These are phyloP conservation scores for Phalaenopsis equestris DNA, from an alignment of 106 monocot genomes.

Conservation along the genomic window DNA sequence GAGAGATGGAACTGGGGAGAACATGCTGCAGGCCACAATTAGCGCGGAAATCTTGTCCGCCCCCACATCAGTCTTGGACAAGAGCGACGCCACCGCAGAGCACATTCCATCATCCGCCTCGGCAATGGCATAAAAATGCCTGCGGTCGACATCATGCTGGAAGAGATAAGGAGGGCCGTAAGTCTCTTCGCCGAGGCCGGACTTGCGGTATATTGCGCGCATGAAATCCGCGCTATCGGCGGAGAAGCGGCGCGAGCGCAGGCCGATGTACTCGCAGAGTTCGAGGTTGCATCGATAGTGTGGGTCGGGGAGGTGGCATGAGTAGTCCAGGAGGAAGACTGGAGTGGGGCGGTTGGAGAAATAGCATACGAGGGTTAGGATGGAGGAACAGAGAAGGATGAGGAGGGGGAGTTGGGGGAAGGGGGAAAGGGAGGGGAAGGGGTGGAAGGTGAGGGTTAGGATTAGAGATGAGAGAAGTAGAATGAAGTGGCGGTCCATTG, in stretches of 20 bases:
- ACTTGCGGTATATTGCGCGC: slow-evolving; percentile 55
- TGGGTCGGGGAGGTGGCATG: slow-evolving; percentile 41
- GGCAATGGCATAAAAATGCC: slow-evolving; percentile 12
- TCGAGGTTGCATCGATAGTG: slow-evolving; percentile 41
- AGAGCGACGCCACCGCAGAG: slow-evolving; percentile 22
- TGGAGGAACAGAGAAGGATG: slow-evolving; percentile 10
- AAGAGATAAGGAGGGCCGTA: slow-evolving; percentile 52
- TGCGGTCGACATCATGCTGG: slow-evolving; percentile 22
- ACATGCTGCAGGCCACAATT: slow-evolving; percentile 42
- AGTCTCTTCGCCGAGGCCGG: slow-evolving; percentile 69
- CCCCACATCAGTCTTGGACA: slow-evolving; percentile 23
- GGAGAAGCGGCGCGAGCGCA: slow-evolving; percentile 29
- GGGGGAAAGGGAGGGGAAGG: slow-evolving; percentile 6
- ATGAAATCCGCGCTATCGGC: slow-evolving; percentile 47
- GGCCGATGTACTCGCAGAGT: slow-evolving; percentile 43
- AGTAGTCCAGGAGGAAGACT: slow-evolving; percentile 49
- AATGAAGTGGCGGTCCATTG: neutral
- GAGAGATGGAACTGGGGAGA: slow-evolving; percentile 41
- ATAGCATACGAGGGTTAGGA: slow-evolving; percentile 3
- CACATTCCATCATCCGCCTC: slow-evolving; percentile 54
- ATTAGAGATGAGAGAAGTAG: neutral
- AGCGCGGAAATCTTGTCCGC: slow-evolving; percentile 24
- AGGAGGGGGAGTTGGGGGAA: neutral
- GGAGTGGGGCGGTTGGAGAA: slow-evolving; percentile 21
- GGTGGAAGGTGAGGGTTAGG: slow-evolving; percentile 1